phyloP scores from a whole-genome alignment of 768 basidiomycete species.

The Hirschioporus abietinus region DNA sequence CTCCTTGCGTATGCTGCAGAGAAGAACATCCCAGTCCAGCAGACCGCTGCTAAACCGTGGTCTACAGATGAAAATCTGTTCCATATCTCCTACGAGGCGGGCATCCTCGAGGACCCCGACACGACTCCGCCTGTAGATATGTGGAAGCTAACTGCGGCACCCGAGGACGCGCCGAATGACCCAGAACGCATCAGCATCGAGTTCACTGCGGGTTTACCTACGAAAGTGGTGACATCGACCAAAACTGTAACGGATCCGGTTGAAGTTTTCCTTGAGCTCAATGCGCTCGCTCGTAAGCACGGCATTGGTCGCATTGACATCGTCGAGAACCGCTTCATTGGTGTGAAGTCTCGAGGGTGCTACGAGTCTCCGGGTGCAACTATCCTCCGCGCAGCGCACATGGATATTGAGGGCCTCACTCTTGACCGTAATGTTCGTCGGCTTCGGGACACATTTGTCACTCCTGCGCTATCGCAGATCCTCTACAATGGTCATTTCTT shows the following conservation, averaged over 20 bases:
- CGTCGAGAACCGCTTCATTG: slow-evolving; percentile 99
- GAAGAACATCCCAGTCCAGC: slow-evolving; percentile 87
- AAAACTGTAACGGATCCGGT: slow-evolving; percentile 85
- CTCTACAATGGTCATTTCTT: slow-evolving; percentile 99
- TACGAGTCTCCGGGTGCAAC: slow-evolving; percentile 98
- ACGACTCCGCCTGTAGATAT: slow-evolving; percentile 92
- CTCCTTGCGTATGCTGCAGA: slow-evolving; percentile 86
- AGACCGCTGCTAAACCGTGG: slow-evolving; percentile 97
- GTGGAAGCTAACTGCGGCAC: slow-evolving; percentile 94
- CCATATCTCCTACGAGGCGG: slow-evolving; percentile 99
- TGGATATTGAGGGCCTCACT: slow-evolving; percentile 97
- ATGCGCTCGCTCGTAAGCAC: slow-evolving; percentile 89
- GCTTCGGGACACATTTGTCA: slow-evolving; percentile 92
- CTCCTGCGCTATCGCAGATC: slow-evolving; percentile 82
- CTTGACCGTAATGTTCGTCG: slow-evolving; percentile 95
- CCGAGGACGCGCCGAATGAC: slow-evolving; percentile 71
- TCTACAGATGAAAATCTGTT: slow-evolving; percentile 99
- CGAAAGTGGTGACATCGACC: slow-evolving; percentile 59
- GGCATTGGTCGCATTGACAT: slow-evolving; percentile 97
- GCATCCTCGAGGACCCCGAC: slow-evolving; percentile 96
- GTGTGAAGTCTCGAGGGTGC: slow-evolving; percentile 99
- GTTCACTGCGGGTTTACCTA: slow-evolving; percentile 82
- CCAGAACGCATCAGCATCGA: slow-evolving; percentile 83
- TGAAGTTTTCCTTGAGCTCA: slow-evolving; percentile 88
- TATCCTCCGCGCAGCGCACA: slow-evolving; percentile 90